These are phyloP conservation scores for Collybiopsis confluens DNA, from an alignment of 768 basidiomycete genomes.

Conservation along the genomic window DNA sequence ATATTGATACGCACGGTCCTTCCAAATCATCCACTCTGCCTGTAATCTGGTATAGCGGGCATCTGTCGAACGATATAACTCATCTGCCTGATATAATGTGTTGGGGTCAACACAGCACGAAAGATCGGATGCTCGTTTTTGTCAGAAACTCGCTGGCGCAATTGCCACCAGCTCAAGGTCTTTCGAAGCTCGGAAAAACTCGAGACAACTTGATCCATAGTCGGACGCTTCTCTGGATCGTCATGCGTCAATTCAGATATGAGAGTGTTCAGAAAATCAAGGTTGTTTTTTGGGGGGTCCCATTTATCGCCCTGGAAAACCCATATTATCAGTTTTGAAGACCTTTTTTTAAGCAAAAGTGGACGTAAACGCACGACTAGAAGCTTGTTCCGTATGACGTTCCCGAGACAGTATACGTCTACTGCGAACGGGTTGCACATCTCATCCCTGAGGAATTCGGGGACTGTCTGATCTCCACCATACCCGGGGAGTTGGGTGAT, in stretches of 20 bases:
- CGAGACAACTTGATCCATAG: conserved; percentile 17
- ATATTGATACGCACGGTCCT: no score
- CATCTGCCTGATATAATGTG: not conserved
- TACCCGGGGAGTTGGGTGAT: conserved; percentile 22
- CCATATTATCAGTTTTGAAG: not conserved
- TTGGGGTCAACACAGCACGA: not conserved
- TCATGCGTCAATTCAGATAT: conserved; percentile 16
- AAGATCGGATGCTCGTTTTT: not conserved
- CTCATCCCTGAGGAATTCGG: conserved; percentile 25
- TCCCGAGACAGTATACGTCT: conserved; percentile 42
- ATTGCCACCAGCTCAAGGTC: conserved; percentile 10
- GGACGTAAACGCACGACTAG: not conserved
- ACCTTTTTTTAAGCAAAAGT: no score
- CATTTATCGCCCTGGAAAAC: not conserved
- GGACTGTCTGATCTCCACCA: conserved; percentile 39
- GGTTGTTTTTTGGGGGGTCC: not conserved
- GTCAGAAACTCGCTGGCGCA: conserved; percentile 3
- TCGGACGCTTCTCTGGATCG: conserved; percentile 18
- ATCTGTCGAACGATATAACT: not conserved
- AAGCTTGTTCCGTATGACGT: conserved; percentile 21
- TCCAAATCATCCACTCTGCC: no score
- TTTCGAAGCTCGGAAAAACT: conserved; percentile 14
- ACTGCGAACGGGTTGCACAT: conserved; percentile 35
- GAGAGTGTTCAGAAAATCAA: conserved; percentile 13
- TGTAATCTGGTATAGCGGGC: not conserved